Evolutionary conservation across 768 basidiomycete species (phyloP), one percentile per base, ranked within the genome.

Genomic region (Tephrocybe sp.): DNA sequence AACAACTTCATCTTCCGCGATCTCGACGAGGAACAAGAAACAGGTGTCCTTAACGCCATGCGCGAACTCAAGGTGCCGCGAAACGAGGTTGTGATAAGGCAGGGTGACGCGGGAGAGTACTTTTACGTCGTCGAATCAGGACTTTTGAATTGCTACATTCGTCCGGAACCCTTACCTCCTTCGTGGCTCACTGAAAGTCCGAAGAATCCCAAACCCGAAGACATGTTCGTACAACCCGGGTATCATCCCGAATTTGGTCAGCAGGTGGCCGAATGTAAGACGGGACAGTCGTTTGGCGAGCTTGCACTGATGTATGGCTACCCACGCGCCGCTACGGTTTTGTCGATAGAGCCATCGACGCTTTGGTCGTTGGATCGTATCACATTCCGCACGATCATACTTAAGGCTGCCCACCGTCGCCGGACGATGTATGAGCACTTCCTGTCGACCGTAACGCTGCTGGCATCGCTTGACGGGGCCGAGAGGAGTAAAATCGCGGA

Each of bases 221-320:
- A 84, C 53, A 81, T 78, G 64, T 80, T 83, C 57, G 61, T 77
- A n/a, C 79, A 80, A 54, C 76, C 82, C 1, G 80, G 80, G 3
- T 80, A 80, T 52, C 86, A 91, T 55, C 76, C 82, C 4, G 77
- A 81, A 52, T 83, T 84, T 58, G 91, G 91, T 19, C 84, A 80
- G 52, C 84, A 88, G 64, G 97, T 97, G 1, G 82, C 84, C 45
- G 88, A 91, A 50, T 93, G 89, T 75, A 78, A 75, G 38, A 83
- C 90, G 1, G 93, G 94, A 3, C 82, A 78, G 51, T 93, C 88
- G 37, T 97, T 98, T 53, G 97, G 97, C 37, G 95, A 99, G 69
- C 77, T 99, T 47, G 97, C 97, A 24, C 72, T 99, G 57, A 97
- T 99, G 95, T 95, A 99, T 70, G 93, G 92, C 27, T 94, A 95